These are phyloP conservation scores for Marchantia paleacea DNA, from an alignment of 225 moss, liverwort and hornwort genomes.

Conservation along the genomic window DNA sequence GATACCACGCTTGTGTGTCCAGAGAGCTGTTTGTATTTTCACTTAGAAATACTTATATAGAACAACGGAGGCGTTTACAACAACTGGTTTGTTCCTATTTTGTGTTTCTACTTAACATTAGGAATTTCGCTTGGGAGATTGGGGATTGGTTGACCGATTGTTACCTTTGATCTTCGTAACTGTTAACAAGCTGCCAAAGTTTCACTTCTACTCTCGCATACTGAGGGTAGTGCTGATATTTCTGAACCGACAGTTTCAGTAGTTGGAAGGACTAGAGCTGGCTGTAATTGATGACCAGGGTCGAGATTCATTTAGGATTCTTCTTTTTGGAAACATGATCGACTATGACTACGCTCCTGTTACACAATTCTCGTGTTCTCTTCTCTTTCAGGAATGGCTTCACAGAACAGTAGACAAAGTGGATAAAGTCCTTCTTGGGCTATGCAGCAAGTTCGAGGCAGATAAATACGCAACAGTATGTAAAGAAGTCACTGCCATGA, in stretches of 20 bases:
- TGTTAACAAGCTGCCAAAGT: too few species aligned
- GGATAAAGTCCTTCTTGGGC: conserved; percentile 64
- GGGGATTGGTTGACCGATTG: too few species aligned
- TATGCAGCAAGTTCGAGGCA: conserved; percentile 75
- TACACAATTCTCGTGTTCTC: background rate
- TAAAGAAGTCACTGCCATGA: background rate
- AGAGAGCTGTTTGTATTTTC: background rate
- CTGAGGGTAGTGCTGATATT: background rate
- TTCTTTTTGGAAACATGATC: background rate
- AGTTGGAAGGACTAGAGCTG: background rate
- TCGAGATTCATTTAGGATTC: too few species aligned
- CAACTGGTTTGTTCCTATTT: too few species aligned
- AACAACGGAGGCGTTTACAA: background rate
- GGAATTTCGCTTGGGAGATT: background rate
- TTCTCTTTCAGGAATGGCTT: conserved; percentile 71
- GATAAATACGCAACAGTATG: conserved; percentile 75
- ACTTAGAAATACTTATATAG: background rate
- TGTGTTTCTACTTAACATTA: background rate
- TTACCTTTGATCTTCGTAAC: too few species aligned
- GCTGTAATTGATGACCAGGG: background rate
- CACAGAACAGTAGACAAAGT: conserved; percentile 79
- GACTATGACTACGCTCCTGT: background rate
- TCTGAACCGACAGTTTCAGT: background rate
- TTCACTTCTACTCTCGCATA: background rate
- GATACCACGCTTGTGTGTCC: background rate